Percentiles rank a stretch among this genome's conserved stretches.
Evolutionary conservation across 352 stramenopile species (phyloP).

Genomic region (Pythium phragmiticola): DNA sequence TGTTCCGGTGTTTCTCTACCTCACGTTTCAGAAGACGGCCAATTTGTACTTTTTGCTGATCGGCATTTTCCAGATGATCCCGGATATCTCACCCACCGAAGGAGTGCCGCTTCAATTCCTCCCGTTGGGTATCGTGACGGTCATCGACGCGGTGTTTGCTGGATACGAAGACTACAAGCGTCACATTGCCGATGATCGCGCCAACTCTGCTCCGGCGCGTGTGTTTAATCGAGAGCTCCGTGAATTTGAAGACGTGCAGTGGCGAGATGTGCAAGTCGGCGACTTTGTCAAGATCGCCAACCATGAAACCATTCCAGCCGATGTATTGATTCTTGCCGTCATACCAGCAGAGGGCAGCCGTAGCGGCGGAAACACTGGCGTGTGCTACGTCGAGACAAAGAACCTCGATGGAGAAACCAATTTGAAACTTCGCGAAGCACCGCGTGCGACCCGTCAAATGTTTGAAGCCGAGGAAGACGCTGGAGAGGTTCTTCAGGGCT

Average conservation of each 20-base stretch:
- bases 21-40: slow-evolving; percentile 87
- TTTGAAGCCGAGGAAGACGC: slow-evolving; percentile 70
- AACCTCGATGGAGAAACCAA: slow-evolving; percentile 88
- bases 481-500: slow-evolving; percentile 62
- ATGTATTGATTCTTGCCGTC: slow-evolving; percentile 80
- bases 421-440: slow-evolving; percentile 78
- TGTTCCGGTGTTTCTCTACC: slow-evolving; percentile 81
- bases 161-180: slow-evolving; percentile 85
- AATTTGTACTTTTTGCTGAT: slow-evolving; percentile 90
- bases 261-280: slow-evolving; percentile 78
- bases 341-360: slow-evolving; percentile 58
- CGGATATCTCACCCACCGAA: slow-evolving; percentile 73
- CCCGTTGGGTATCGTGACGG: slow-evolving; percentile 75
- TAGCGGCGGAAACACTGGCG: slow-evolving; percentile 59
- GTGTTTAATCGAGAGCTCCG: slow-evolving; percentile 77
- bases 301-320: slow-evolving; percentile 76
- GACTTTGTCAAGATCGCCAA: slow-evolving; percentile 85
- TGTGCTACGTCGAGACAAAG: slow-evolving; percentile 91
- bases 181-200: slow-evolving; percentile 70
- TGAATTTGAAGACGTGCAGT: slow-evolving; percentile 84
- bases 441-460: slow-evolving; percentile 51
- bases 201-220: slow-evolving; percentile 64
- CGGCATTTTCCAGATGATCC: slow-evolving; percentile 88
- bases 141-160: slow-evolving; percentile 84
- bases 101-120: slow-evolving; percentile 84